phyloP scores from a whole-genome alignment of 345 rosid species.

The Populus pruinosa region DNA sequence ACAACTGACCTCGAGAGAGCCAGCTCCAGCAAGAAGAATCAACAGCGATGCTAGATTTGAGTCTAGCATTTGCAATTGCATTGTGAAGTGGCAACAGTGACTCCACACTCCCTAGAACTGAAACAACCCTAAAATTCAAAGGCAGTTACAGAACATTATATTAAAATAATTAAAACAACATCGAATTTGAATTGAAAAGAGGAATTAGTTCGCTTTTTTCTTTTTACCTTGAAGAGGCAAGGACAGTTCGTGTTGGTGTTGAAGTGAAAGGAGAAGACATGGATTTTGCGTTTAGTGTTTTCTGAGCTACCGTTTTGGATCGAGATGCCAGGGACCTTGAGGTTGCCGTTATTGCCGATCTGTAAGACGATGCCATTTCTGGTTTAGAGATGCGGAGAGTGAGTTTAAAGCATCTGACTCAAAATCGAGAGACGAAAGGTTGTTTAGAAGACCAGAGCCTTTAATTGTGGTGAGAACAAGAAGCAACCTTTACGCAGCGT shows the following conservation, averaged over 20 bases:
- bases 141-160: background rate
- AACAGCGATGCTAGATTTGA: slow-evolving; percentile 68
- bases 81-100: slow-evolving; percentile 82
- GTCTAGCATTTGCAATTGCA: slow-evolving; percentile 78
- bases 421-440: background rate
- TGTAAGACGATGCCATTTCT: slow-evolving; percentile 43
- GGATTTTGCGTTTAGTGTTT: slow-evolving; percentile 17
- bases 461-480: background rate
- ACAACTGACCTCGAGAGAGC: slow-evolving; percentile 68
- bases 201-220: background rate
- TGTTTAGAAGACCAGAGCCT: background rate
- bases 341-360: slow-evolving; percentile 33
- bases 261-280: slow-evolving; percentile 33
- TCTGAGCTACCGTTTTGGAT: slow-evolving; percentile 29
- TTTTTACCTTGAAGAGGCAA: slow-evolving; percentile 47
- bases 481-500: background rate
- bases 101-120: slow-evolving; percentile 61
- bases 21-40: slow-evolving; percentile 90
- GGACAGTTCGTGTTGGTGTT: slow-evolving; percentile 34
- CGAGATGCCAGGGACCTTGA: slow-evolving; percentile 39
- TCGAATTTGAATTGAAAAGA: background rate
- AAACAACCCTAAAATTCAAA: slow-evolving; percentile 42
- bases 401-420: background rate
- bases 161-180: background rate
- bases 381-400: background rate